These are phyloP conservation scores for Lipomyces yamadae DNA, from an alignment of 805 yeast genomes.

Conservation along the genomic window DNA sequence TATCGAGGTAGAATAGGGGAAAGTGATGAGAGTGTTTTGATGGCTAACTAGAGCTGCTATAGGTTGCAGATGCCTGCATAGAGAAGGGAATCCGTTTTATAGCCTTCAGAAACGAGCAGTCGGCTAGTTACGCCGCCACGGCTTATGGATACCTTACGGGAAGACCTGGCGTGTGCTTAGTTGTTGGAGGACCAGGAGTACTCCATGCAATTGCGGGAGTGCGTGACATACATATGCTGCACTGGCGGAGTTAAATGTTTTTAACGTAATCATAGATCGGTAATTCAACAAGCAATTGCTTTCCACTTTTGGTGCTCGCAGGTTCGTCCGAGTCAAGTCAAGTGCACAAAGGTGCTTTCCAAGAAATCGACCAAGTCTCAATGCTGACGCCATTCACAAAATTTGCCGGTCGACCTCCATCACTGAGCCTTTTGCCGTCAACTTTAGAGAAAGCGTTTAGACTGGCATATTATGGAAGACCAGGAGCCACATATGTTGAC, in stretches of 20 bases:
- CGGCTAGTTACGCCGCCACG: slow-evolving; percentile 78
- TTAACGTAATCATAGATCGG: slow-evolving; percentile 46
- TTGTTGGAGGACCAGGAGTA: slow-evolving; percentile 79
- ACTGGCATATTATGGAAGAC: slow-evolving; percentile 54
- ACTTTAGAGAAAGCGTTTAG: slow-evolving; percentile 56
- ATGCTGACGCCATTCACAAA: slow-evolving; percentile 56
- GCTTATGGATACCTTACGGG: slow-evolving; percentile 69
- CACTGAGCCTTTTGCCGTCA: slow-evolving; percentile 47
- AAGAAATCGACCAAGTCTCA: slow-evolving; percentile 69
- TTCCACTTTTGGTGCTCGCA: slow-evolving; percentile 70
- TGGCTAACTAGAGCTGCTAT: neutral
- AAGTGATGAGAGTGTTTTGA: neutral
- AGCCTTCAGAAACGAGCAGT: slow-evolving; percentile 70
- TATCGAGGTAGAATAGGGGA: slow-evolving; percentile 54
- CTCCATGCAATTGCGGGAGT: slow-evolving; percentile 68
- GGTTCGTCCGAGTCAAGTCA: slow-evolving; percentile 61
- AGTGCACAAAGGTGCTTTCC: slow-evolving; percentile 66
- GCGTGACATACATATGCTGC: neutral
- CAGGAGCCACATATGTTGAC: slow-evolving; percentile 68
- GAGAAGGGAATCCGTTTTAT: slow-evolving; percentile 60
- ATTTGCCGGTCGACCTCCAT: slow-evolving; percentile 54
- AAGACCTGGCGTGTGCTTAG: slow-evolving; percentile 67
- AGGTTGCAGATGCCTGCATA: slow-evolving; percentile 61
- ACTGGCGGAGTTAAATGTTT: too few species aligned
- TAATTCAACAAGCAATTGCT: slow-evolving; percentile 63